These are phyloP conservation scores for Miscanthus sacchariflorus DNA, from an alignment of 202 grass and related monocot genomes.

Conservation along the genomic window DNA sequence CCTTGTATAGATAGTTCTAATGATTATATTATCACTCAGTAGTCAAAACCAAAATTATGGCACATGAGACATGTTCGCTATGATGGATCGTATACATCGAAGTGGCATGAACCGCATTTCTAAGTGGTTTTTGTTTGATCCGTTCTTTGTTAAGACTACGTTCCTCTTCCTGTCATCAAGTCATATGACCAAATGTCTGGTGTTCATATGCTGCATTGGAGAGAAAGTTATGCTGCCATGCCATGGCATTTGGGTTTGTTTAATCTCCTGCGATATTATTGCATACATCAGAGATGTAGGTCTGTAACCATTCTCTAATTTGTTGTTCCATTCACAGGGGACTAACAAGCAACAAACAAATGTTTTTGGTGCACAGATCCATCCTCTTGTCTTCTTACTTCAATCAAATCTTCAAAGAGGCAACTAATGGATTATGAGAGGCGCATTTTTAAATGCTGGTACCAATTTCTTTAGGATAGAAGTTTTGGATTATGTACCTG, in stretches of 20 bases:
- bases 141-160: too few species aligned
- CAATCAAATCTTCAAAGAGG: background rate
- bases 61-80: too few species aligned
- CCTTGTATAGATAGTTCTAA: too few species aligned
- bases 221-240: too few species aligned
- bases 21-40: too few species aligned
- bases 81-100: too few species aligned
- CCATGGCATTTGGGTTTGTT: background rate
- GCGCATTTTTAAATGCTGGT: background rate
- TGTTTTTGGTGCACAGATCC: background rate
- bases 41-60: too few species aligned
- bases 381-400: background rate
- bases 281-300: background rate
- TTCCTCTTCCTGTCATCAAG: too few species aligned
- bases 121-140: too few species aligned
- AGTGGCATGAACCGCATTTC: too few species aligned
- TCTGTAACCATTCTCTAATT: background rate
- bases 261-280: background rate
- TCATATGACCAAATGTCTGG: too few species aligned
- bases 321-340: background rate
- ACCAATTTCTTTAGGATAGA: background rate
- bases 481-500: background rate
- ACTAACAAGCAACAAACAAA: background rate
- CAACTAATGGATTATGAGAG: background rate
- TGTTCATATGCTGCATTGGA: too few species aligned